A percentile compares a stretch with the other conserved stretches of the same genome.
Evolutionary conservation across 192 early-diverging fungal species (phyloP).

Genomic region (Diversispora eburnea): DNA sequence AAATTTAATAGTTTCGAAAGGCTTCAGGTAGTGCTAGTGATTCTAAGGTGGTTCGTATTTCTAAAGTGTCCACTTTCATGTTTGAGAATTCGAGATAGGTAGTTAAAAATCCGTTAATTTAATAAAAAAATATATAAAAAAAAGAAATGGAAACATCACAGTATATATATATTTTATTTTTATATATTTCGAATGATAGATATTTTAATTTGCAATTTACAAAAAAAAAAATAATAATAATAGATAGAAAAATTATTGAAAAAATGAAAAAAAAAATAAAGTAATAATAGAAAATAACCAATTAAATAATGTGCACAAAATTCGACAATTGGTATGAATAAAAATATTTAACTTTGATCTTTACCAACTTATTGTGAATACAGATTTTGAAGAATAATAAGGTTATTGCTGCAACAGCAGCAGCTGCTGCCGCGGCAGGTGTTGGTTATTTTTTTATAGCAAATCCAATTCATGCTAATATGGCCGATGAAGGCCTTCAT

Average conservation of each 20-base stretch:
- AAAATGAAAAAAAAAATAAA: too few species aligned
- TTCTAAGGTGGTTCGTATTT: slow-evolving; percentile 29
- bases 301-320: too few species aligned
- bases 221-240: too few species aligned
- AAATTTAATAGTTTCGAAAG: neutral
- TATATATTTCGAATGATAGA: too few species aligned
- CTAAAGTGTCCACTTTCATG: neutral
- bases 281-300: too few species aligned
- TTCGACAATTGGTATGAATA: neutral
- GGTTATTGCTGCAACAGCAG: slow-evolving; percentile 39
- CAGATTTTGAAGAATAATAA: slow-evolving; percentile 32
- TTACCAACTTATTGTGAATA: neutral
- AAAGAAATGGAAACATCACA: neutral
- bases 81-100: neutral
- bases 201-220: too few species aligned
- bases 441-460: slow-evolving; percentile 46
- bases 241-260: too few species aligned
- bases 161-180: too few species aligned
- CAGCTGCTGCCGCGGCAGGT: slow-evolving; percentile 56
- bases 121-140: slow-evolving; percentile 7
- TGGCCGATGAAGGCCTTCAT: slow-evolving; percentile 91
- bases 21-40: neutral
- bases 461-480: slow-evolving; percentile 68
- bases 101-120: neutral
- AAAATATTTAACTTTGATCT: neutral